These are phyloP conservation scores for Vaccinium macrocarpon DNA, from an alignment of 148 eudicot species.

Conservation along the genomic window DNA sequence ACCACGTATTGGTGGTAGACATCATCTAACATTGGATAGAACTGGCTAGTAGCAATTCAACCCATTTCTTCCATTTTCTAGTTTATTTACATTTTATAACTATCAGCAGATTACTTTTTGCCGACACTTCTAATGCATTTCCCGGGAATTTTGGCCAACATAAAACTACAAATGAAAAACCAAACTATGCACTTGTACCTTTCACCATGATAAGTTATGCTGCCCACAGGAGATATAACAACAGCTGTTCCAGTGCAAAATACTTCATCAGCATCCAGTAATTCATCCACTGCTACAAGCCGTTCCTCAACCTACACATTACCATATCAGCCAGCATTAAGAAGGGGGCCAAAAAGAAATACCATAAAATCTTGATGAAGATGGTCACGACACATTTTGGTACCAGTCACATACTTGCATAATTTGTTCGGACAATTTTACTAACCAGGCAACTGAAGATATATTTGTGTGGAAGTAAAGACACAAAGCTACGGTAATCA, in stretches of 20 bases:
- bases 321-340: constrained; percentile 8
- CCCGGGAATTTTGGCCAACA: neutral
- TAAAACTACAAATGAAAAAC: constrained; percentile 1
- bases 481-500: neutral
- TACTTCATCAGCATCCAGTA: constrained; percentile 96
- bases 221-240: constrained; percentile 93
- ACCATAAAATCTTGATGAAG: neutral
- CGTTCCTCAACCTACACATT: constrained; percentile 72
- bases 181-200: constrained; percentile 54
- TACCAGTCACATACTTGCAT: neutral
- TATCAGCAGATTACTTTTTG: neutral
- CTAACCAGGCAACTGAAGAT: neutral
- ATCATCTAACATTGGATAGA: neutral
- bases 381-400: neutral
- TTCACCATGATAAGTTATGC: constrained; percentile 75
- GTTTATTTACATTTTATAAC: neutral
- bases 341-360: neutral
- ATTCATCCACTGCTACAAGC: constrained; percentile 69
- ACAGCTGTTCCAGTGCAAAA: constrained; percentile 98
- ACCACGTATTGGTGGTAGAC: neutral
- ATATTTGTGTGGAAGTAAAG: neutral
- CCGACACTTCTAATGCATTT: neutral
- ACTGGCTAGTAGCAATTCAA: neutral
- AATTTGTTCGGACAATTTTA: neutral
- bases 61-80: neutral